phyloP scores from a whole-genome alignment of 768 basidiomycete genomes.

The Xerocomellus amylosporus region DNA sequence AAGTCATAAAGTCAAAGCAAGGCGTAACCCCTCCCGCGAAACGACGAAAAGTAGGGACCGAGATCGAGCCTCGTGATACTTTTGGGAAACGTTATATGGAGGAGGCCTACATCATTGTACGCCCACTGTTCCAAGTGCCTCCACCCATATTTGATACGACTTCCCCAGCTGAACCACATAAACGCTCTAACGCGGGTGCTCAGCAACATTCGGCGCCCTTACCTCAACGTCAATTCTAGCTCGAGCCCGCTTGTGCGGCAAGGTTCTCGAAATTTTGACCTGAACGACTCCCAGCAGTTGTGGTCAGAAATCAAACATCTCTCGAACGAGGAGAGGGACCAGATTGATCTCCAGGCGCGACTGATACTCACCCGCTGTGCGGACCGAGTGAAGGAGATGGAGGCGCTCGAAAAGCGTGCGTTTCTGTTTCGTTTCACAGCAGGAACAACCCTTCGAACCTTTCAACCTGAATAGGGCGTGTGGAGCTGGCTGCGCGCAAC shows the following conservation, averaged over 20 bases:
- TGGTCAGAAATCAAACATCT: constrained; percentile 71
- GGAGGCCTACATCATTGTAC: constrained; percentile 73
- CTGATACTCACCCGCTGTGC: constrained; percentile 83
- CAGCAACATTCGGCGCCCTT: constrained; percentile 73
- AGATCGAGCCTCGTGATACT: constrained; percentile 38
- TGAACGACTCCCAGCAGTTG: constrained; percentile 45
- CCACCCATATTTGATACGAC: background rate
- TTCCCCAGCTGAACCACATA: constrained; percentile 66
- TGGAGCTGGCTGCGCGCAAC: constrained; percentile 61
- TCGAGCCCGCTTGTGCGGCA: constrained; percentile 51
- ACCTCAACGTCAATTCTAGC: constrained; percentile 75
- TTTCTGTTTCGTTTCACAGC: constrained; percentile 13
- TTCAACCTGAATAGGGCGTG: constrained; percentile 49
- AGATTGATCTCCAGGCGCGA: constrained; percentile 90
- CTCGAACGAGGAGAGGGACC: constrained; percentile 89
- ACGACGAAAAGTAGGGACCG: constrained; percentile 44
- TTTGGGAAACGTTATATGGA: constrained; percentile 65
- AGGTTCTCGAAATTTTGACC: constrained; percentile 51
- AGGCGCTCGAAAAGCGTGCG: constrained; percentile 85
- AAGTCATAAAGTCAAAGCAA: constrained; percentile 48
- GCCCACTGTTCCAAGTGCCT: constrained; percentile 8
- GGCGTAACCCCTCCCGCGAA: constrained; percentile 43
- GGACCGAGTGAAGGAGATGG: constrained; percentile 85
- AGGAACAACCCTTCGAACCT: constrained; percentile 18
- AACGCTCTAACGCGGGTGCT: constrained; percentile 71